Percentiles rank a stretch among this genome's conserved stretches.
Conservation (phyloP, 2,329 filamentous ascomycete genomes). For the Tolypocladium endophyticum region DNA sequence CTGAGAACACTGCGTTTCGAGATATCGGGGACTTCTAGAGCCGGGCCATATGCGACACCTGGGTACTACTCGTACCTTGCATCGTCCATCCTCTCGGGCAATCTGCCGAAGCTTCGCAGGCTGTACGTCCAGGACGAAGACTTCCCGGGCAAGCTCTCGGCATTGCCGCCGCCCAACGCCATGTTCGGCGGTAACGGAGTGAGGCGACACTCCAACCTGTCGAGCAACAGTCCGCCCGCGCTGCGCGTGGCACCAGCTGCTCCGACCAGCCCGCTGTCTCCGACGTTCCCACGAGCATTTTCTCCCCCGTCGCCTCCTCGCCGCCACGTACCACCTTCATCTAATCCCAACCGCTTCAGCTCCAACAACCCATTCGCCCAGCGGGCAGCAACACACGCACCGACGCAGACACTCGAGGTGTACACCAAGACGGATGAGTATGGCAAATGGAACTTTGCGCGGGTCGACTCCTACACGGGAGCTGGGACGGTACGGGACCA, state of each 20-base stretch:
- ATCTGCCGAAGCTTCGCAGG: slow-evolving; percentile 60
- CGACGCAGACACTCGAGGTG: slow-evolving; percentile 46
- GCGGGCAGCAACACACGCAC: slow-evolving; percentile 17
- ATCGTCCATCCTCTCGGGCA: slow-evolving; percentile 66
- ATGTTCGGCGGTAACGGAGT: slow-evolving; percentile 17
- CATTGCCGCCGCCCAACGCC: slow-evolving; percentile 53
- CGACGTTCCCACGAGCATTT: not conserved
- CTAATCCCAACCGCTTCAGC: slow-evolving; percentile 35
- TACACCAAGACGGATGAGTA: slow-evolving; percentile 50
- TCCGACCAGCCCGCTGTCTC: slow-evolving; percentile 11
- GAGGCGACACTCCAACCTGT: slow-evolving; percentile 21
- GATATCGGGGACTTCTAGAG: slow-evolving; percentile 51
- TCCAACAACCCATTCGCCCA: slow-evolving; percentile 50
- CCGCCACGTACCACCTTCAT: slow-evolving; percentile 13
- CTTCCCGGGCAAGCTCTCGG: slow-evolving; percentile 71
- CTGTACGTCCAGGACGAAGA: slow-evolving; percentile 79
- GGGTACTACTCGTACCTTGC: slow-evolving; percentile 81
- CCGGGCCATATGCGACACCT: slow-evolving; percentile 46
- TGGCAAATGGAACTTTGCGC: slow-evolving; percentile 47
- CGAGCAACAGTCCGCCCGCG: slow-evolving; percentile 7
- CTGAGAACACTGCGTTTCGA: slow-evolving; percentile 73
- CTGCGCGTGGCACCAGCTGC: slow-evolving; percentile 9
- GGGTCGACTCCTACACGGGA: slow-evolving; percentile 27
- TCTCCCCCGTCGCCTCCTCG: slow-evolving; percentile 11
- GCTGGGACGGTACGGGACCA: slow-evolving; percentile 10